Conservation (phyloP, 805 yeast species). For the Teunomyces cretensis region DNA sequence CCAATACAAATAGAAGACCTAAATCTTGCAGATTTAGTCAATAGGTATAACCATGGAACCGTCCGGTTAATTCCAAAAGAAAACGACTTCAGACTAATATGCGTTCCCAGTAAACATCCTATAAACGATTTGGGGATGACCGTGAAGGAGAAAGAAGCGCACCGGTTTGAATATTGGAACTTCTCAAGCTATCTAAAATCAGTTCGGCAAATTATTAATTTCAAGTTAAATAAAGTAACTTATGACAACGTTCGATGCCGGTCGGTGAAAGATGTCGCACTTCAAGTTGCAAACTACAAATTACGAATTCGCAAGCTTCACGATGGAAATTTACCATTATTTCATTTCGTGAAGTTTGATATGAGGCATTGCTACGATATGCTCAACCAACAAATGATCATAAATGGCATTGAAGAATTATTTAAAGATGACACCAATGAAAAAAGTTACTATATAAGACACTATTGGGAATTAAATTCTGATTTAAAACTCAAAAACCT, state of each 20-base stretch:
- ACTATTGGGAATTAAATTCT: constrained; percentile 9
- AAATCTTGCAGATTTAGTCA: constrained; percentile 1
- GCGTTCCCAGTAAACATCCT: constrained; percentile 42
- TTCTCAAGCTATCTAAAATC: constrained; percentile 46
- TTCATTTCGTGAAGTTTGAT: constrained; percentile 70
- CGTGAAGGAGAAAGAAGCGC: constrained; percentile 27
- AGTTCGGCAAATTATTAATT: constrained; percentile 31
- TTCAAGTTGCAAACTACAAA: constrained; percentile 38
- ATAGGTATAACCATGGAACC: constrained; percentile 33
- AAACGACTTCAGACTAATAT: constrained; percentile 58
- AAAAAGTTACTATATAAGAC: constrained; percentile 20
- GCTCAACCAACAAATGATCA: constrained; percentile 49
- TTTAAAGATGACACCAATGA: constrained; percentile 20
- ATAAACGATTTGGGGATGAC: neutral
- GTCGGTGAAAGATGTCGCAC: constrained; percentile 49
- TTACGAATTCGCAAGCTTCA: constrained; percentile 6
- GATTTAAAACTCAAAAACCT: constrained; percentile 8
- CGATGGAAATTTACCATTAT: constrained; percentile 25
- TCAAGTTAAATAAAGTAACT: constrained; percentile 10
- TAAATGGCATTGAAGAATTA: constrained; percentile 30
- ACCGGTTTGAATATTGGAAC: constrained; percentile 28
- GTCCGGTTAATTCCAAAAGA: constrained; percentile 60
- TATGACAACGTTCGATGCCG: constrained; percentile 17
- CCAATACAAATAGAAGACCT: constrained; percentile 3
- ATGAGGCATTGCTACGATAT: constrained; percentile 76